These are phyloP conservation scores for Melampsora medusae DNA, from an alignment of 1,284 basidiomycete genomes.

Conservation along the genomic window DNA sequence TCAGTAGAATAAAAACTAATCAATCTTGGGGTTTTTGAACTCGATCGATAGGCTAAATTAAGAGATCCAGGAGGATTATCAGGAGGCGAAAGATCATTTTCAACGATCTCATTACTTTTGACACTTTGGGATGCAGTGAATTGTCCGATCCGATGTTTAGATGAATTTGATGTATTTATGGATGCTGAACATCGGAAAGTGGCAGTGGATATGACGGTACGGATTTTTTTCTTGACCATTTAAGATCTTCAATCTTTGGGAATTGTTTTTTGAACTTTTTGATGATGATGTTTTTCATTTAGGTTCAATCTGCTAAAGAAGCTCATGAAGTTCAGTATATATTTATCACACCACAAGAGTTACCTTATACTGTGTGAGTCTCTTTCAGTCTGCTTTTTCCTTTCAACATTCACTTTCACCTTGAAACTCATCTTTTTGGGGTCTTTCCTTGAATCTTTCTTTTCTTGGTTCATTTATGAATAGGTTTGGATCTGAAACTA, in stretches of 20 bases:
- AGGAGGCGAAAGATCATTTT: slow-evolving; percentile 95
- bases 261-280: neutral
- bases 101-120: slow-evolving; percentile 86
- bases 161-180: slow-evolving; percentile 83
- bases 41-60: slow-evolving; percentile 2
- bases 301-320: slow-evolving; percentile 75
- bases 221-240: neutral
- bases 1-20: slow-evolving; percentile 50
- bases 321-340: slow-evolving; percentile 84
- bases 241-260: no score
- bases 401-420: no score
- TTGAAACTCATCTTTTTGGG: no score
- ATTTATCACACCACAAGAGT: slow-evolving; percentile 73
- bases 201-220: slow-evolving; percentile 78
- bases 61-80: slow-evolving; percentile 63
- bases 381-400: neutral
- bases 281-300: neutral
- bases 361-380: slow-evolving; percentile 35
- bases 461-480: neutral
- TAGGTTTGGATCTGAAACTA: slow-evolving; percentile 21
- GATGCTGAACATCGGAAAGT: slow-evolving; percentile 87
- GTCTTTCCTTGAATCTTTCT: no score
- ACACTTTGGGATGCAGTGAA: slow-evolving; percentile 93
- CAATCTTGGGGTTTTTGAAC: neutral
- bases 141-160: slow-evolving; percentile 88